These are phyloP conservation scores for Hanseniaspora uvarum DNA, from an alignment of 1,139 yeast species.

Conservation along the genomic window DNA sequence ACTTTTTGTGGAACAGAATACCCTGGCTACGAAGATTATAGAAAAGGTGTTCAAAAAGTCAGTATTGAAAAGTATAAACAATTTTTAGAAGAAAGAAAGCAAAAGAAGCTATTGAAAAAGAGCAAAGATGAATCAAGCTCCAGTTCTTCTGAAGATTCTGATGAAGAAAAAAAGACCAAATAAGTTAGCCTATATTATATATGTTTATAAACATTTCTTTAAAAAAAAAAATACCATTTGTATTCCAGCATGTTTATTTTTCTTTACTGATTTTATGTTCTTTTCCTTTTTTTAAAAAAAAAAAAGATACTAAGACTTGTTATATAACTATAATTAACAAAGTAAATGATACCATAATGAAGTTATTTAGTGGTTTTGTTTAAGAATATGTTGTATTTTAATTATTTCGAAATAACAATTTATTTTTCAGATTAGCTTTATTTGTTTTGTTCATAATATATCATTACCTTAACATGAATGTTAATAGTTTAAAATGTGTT, in stretches of 20 bases:
- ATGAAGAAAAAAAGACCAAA: not conserved
- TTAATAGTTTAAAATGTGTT: not conserved
- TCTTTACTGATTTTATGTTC: not conserved
- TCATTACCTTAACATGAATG: conserved; percentile 1
- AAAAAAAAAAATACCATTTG: not conserved
- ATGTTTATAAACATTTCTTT: not conserved
- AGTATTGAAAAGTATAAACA: conserved; percentile 54
- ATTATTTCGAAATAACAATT: not conserved
- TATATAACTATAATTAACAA: not conserved
- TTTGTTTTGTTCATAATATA: not conserved
- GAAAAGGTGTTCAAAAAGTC: conserved; percentile 45
- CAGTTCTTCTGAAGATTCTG: not conserved
- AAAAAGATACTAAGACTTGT: not conserved
- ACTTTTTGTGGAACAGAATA: conserved; percentile 58
- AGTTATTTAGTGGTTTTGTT: not conserved
- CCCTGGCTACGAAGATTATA: conserved; percentile 52
- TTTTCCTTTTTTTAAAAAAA: not conserved
- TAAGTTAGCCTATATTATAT: not conserved
- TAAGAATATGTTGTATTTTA: not conserved
- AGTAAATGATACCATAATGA: not conserved
- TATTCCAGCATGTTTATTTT: not conserved
- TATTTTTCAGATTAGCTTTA: not conserved
- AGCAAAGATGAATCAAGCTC: conserved; percentile 20
- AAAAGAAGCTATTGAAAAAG: conserved; percentile 23
- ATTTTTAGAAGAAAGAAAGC: conserved; percentile 43